Evolutionary conservation across 129 eudicot species (phyloP), one percentile per base, ranked within the genome.

Genomic region (Erigeron canadensis): DNA sequence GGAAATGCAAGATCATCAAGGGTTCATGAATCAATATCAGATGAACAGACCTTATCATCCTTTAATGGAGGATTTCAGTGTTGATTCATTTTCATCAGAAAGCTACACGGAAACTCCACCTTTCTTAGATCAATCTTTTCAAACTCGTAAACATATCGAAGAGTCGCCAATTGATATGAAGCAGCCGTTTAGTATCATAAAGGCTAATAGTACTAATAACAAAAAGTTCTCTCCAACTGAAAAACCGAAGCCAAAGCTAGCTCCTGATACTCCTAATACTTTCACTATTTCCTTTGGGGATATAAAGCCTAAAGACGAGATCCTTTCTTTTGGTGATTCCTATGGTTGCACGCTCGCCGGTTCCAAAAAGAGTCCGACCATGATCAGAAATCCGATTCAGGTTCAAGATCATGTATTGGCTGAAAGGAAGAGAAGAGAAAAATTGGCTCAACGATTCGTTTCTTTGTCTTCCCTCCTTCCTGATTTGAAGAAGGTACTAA

Each of bases 371-470:
- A 63, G 10, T 58, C 69, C 83, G 12, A 17, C 64, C 51, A 62
- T 69, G 67, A 73, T 46, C 10, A 80, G 95, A 71, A 77, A 74
- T 5, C 86, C 84, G 7, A 78, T 74, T 69, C 86, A 85, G 47
- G 85, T 85, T 63, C 87, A 85, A 69, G 91, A 89, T 61, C 91
- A 89, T 63, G 86, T 81, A 63, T 45, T 84, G 47, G 93, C 96
- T 0, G 96, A 89, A 76, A 87, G 93, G 60, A 89, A 82, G 76
- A 67, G 96, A 42, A 77, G 96, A 58, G 90, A 89, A 78, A 81
- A 80, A 66, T 73, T 86, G 56, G 86, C 84, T 60, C 84, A 89
- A 63, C 71, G 64, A 5, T 86, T 89, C 65, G 41, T 81, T 1
- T 81, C 83, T 15, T 80, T 89, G 60, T 82, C 96, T 6, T 72